A percentile compares a stretch with the other conserved stretches of the same genome.
Conservation (phyloP, 2,329 filamentous ascomycete genomes). For the Penicillium rolfsii region DNA sequence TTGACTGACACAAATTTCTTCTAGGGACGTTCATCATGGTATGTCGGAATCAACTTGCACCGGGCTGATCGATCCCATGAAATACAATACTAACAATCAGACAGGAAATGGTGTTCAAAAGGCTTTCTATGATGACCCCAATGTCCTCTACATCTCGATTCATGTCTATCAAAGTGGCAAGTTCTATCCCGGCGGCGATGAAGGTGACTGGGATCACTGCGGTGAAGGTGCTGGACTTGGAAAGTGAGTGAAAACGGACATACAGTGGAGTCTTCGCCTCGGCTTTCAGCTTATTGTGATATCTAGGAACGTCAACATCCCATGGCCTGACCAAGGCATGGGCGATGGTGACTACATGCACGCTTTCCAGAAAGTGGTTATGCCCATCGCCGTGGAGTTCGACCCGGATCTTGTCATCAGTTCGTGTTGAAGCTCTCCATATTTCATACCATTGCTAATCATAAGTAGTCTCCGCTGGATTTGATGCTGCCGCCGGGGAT, state of each 20-base stretch:
- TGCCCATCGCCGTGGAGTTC: conserved; percentile 94
- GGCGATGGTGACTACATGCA: conserved; percentile 96
- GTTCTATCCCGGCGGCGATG: conserved; percentile 75
- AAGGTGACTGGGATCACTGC: conserved; percentile 63
- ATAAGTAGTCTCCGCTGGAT: conserved; percentile 77
- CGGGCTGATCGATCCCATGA: neutral
- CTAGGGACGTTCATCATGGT: conserved; percentile 69
- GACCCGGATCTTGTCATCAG: conserved; percentile 87
- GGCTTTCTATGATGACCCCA: conserved; percentile 92
- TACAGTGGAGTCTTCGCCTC: neutral
- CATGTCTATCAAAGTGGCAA: conserved; percentile 82
- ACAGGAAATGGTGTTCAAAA: conserved; percentile 93
- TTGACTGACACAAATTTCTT: conserved; percentile 25
- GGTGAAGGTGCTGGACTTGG: conserved; percentile 62
- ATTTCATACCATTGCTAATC: conserved; percentile 18
- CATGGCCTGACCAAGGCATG: conserved; percentile 74
- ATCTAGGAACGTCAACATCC: conserved; percentile 66
- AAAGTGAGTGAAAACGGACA: conserved; percentile 44
- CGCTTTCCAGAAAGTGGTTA: conserved; percentile 92
- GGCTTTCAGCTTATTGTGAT: conserved; percentile 17
- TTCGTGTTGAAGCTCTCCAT: conserved; percentile 33
- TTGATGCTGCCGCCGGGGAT: conserved; percentile 93
- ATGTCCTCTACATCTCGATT: conserved; percentile 91
- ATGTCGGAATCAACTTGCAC: conserved; percentile 16
- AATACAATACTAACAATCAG: conserved; percentile 25